Evolutionary conservation across 495 filamentous ascomycete species (phyloP).

Genomic region (Pseudotulostoma volvatum): DNA sequence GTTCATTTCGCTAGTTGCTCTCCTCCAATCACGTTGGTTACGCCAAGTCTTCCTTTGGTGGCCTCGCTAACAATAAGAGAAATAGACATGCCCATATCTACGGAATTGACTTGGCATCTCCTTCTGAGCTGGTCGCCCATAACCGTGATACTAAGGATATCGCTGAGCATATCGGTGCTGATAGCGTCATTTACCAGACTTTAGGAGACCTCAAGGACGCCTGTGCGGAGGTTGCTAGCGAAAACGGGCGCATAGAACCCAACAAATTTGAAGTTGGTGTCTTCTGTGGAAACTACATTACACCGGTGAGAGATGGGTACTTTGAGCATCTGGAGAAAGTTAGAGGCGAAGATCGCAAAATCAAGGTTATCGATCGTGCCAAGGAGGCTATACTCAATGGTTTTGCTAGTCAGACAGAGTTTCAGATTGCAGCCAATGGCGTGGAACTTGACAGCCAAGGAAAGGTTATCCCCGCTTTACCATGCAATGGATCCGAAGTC

Average conservation of each 20-base stretch:
- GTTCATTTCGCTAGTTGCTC: constrained; percentile 83
- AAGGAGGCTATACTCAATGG: constrained; percentile 52
- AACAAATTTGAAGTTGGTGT: constrained; percentile 82
- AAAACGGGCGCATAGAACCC: constrained; percentile 35
- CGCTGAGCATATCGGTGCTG: constrained; percentile 73
- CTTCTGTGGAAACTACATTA: constrained; percentile 85
- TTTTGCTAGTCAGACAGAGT: constrained; percentile 42
- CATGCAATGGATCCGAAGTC: constrained; percentile 16
- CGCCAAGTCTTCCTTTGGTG: constrained; percentile 47
- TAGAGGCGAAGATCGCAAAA: constrained; percentile 54
- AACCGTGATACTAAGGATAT: constrained; percentile 51
- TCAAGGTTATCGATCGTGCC: constrained; percentile 53
- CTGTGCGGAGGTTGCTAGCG: constrained; percentile 49
- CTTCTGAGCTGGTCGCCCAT: constrained; percentile 71
- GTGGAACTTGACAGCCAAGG: constrained; percentile 40
- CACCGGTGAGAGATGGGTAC: constrained; percentile 66
- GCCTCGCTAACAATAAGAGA: constrained; percentile 24
- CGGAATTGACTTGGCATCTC: constrained; percentile 80
- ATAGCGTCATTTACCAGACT: constrained; percentile 79
- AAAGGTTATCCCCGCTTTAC: constrained; percentile 34
- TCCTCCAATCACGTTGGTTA: constrained; percentile 55
- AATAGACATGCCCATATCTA: constrained; percentile 52
- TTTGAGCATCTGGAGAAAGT: constrained; percentile 70
- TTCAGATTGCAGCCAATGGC: constrained; percentile 46
- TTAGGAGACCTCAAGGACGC: constrained; percentile 70